Conservation (phyloP, 2,329 filamentous ascomycete species). For the Neofusicoccum cordaticola region DNA sequence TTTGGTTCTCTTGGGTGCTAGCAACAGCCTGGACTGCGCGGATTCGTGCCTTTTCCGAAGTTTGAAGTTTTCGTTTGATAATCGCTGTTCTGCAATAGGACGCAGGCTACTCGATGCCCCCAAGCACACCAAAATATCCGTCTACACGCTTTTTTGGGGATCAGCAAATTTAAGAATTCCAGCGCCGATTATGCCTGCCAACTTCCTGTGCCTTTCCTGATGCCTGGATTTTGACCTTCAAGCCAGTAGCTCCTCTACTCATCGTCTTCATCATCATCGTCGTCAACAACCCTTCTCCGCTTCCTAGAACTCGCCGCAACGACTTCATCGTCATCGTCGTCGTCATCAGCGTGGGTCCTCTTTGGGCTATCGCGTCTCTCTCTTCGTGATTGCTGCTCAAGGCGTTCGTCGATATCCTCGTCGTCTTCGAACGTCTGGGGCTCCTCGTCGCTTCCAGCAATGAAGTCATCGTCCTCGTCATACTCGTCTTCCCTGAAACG, state of each 20-base stretch:
- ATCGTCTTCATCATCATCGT: slow-evolving; percentile 49
- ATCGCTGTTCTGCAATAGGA: not conserved
- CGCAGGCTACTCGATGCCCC: not conserved
- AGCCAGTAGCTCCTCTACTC: not conserved
- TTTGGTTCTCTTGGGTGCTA: no score
- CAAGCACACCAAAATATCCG: not conserved
- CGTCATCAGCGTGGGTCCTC: slow-evolving; percentile 31
- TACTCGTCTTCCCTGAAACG: slow-evolving; percentile 69
- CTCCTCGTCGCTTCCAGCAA: slow-evolving; percentile 73
- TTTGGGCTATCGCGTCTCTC: slow-evolving; percentile 39
- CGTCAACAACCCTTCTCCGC: slow-evolving; percentile 45
- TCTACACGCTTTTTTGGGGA: slow-evolving; percentile 1
- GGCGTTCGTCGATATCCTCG: slow-evolving; percentile 44
- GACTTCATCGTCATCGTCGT: slow-evolving; percentile 38
- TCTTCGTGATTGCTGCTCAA: slow-evolving; percentile 39
- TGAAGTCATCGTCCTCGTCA: slow-evolving; percentile 75
- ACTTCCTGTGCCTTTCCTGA: not conserved
- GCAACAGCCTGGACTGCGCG: not conserved
- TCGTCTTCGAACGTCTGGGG: slow-evolving; percentile 62
- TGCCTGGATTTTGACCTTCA: not conserved
- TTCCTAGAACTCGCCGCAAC: slow-evolving; percentile 32
- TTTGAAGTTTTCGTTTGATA: not conserved
- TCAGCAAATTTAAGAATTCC: not conserved
- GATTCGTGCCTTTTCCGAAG: not conserved
- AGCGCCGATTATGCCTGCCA: not conserved